Base-by-base conservation (phyloP, 768 basidiomycete species). In the Leucosporidium yakuticum region DNA sequence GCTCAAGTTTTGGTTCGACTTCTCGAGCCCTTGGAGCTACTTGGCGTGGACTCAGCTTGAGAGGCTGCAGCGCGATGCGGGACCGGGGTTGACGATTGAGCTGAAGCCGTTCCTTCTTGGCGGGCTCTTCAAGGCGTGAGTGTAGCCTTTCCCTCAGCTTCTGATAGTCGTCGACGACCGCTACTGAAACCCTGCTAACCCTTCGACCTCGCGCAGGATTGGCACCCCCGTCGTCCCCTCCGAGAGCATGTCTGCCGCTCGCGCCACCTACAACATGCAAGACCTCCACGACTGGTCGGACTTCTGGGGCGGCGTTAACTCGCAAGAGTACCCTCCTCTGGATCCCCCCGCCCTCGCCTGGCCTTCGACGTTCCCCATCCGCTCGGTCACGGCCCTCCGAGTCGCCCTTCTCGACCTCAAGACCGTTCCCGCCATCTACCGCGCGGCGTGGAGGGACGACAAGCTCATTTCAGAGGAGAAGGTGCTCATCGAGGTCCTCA, bases 1-100 rank as follows among this genome's bases (percentile, higher is more conserved):
- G 36, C 59, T 60, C 39, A 49, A 44, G 27, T 60, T 60, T 39
- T 60, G 48, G 44, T 60, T 47, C 59, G 59, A 60, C 39, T n/a
- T 60, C 15, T 44, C 36, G 27, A 44, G 36, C 8, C 59, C 59
- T 25, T 60, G 59, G 59, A 27, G 25, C 59, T 60, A 60, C 59
- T 39, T 60, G 39, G 59, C 29, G 5, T 31, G 55, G 55, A 31
- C 55, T 5, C 59, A 60, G n/a, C 59, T 60, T 29, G 59, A 60
- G 44, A 25, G 59, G 19, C 21, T 60, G 12, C 31, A 25, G 25
- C 4, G 44, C 14, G 59, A 44, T 23, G 23, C n/a, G n/a, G 59
- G 59, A 11, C 36, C 59, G 7, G 36, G 59, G 15, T 39, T 60
- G 27, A 25, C 25, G 31, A 60, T 60, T 15, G 59, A 47, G 39